Conservation (phyloP, 768 basidiomycete species). For the Collybia nuda region DNA sequence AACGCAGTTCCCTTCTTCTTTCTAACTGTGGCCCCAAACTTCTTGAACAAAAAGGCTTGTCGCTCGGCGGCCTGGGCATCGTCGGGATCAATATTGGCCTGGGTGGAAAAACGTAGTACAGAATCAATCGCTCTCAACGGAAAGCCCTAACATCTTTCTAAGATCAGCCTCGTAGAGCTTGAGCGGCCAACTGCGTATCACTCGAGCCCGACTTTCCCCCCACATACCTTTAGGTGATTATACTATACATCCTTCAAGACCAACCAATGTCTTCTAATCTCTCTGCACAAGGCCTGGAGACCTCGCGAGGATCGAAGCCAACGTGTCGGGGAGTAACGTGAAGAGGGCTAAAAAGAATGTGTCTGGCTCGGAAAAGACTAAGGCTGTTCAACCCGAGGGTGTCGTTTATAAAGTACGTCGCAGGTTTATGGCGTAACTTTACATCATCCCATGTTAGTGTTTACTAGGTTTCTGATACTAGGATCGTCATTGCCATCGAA, state of each 20-base stretch:
- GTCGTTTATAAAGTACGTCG: constrained; percentile 78
- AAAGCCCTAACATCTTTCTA: constrained; percentile 21
- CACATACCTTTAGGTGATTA: constrained; percentile 77
- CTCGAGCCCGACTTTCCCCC: constrained; percentile 66
- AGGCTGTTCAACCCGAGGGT: constrained; percentile 58
- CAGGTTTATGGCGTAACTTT: neutral
- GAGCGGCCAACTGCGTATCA: constrained; percentile 84
- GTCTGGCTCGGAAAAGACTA: constrained; percentile 35
- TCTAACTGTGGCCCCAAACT: constrained; percentile 82
- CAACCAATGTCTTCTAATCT: too few species aligned
- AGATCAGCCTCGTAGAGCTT: constrained; percentile 79
- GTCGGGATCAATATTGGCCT: constrained; percentile 78
- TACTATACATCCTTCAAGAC: neutral
- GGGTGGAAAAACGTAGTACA: constrained; percentile 85
- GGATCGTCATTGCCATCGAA: constrained; percentile 80
- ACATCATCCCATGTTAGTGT: neutral
- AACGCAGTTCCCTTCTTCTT: constrained; percentile 73
- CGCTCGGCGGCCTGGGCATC: constrained; percentile 71
- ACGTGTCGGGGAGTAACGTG: constrained; percentile 41
- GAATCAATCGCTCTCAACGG: constrained; percentile 1
- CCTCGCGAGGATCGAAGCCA: constrained; percentile 80
- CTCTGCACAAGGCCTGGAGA: constrained; percentile 80
- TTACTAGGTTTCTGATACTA: constrained; percentile 72
- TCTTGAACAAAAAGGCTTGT: constrained; percentile 86
- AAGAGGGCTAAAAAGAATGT: constrained; percentile 46